Evolutionary conservation across 2,329 filamentous ascomycete genomes (phyloP).

Genomic region (Cladosporium oxysporum): DNA sequence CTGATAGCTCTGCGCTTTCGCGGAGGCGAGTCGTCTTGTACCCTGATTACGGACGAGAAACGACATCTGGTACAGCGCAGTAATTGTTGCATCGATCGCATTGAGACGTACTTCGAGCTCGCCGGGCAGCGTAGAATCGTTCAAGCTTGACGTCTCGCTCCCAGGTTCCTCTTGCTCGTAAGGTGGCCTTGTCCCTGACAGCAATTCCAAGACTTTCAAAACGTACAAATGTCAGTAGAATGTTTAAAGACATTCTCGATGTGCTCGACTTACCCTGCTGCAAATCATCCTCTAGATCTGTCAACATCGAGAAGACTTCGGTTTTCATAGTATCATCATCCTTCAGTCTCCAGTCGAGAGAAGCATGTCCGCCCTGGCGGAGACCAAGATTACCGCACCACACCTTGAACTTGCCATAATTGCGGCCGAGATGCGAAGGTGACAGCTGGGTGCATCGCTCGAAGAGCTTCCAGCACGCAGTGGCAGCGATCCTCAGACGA

Average conservation of each 20-base stretch:
- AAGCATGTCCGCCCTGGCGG: slow-evolving; percentile 8
- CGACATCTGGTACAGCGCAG: neutral
- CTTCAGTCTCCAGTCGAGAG: slow-evolving; percentile 10
- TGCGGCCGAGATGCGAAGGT: neutral
- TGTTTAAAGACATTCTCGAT: neutral
- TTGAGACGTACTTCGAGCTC: neutral
- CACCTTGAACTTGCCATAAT: neutral
- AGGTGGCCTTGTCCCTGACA: neutral
- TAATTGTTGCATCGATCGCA: neutral
- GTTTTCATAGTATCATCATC: neutral
- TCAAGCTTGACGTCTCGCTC: neutral
- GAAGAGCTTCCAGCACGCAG: neutral
- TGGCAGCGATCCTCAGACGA: neutral
- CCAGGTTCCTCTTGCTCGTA: neutral
- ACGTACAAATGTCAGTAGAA: neutral
- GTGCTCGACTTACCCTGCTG: neutral
- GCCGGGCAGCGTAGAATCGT: neutral
- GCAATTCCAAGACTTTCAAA: neutral
- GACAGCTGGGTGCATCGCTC: neutral
- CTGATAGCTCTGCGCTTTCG: neutral
- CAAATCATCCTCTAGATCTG: neutral
- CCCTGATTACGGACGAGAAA: neutral
- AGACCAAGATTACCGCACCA: slow-evolving; percentile 11
- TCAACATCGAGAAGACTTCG: neutral
- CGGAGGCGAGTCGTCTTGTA: neutral